These are phyloP conservation scores for Saraca asoca DNA, from an alignment of 331 rosid species.

Conservation along the genomic window DNA sequence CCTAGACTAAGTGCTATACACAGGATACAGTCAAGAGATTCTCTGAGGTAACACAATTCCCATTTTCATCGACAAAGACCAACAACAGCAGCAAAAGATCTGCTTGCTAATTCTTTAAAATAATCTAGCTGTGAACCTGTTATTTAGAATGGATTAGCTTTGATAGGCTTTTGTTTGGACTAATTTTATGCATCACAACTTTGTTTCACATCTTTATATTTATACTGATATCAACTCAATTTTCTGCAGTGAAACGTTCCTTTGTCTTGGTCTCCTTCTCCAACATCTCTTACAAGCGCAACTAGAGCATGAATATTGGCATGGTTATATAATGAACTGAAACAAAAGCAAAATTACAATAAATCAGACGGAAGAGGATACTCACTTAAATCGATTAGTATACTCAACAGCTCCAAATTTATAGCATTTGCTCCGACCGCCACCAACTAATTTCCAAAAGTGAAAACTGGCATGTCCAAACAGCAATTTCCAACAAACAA, in stretches of 20 bases:
- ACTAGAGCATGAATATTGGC: no score
- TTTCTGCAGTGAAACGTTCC: no score
- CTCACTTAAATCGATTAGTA: background rate
- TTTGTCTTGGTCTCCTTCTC: no score
- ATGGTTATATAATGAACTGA: no score
- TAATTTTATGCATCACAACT: background rate
- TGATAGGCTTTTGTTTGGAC: no score
- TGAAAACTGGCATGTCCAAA: background rate
- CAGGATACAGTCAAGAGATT: background rate
- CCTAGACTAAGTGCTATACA: background rate
- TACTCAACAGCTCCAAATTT: background rate
- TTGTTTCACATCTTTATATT: no score
- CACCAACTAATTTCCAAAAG: background rate
- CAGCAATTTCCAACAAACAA: background rate
- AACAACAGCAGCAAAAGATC: background rate
- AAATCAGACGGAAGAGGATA: background rate
- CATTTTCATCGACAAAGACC: conserved; percentile 4
- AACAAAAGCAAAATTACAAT: background rate
- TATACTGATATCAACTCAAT: no score
- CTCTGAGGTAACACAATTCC: background rate
- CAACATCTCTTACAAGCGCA: no score
- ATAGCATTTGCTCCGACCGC: no score
- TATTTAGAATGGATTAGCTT: background rate
- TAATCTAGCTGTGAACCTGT: conserved; percentile 1
- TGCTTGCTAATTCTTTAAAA: background rate